Evolutionary conservation across 169 alveolate genomes (phyloP), one percentile per base, ranked within the genome.

Genomic region (Cryptosporidium felis): DNA sequence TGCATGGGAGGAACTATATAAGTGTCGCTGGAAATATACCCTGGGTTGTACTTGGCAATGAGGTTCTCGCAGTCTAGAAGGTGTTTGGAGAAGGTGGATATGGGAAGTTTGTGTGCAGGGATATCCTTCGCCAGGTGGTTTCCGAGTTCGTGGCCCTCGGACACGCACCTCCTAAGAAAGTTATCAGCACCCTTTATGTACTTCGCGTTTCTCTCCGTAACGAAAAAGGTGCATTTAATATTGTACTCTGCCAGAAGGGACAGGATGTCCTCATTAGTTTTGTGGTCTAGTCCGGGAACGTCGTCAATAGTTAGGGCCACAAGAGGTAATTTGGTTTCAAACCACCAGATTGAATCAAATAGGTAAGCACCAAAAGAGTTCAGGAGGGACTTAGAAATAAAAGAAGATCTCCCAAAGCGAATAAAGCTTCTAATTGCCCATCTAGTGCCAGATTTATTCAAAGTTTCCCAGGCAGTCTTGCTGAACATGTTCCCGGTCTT

Each of bases 61-160:
- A 81, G 38, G 23, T 56, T 30, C 30, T 81, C 89, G 16, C 89
- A 81, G 23, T 81, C 81, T n/a, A 81, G 16, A n/a, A 81, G 40
- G 40, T 62, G 81, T 38, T 56, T 42, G 40, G 80, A 40, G 36
- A 81, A 81, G 1, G 65, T 44, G 18, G 80, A 49, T 21, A 62
- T 56, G 10, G 80, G 45, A 8, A 60, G 66, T 36, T 60, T 56
- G 14, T 60, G 46, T 30, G 82, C 66, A 46, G 89, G 89, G 18
- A 62, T 36, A 56, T 81, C 89, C 10, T 81, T 42, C 16, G 81
- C 80, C 40, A 81, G 40, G 60, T 81, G 89, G 58, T 81, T 81
- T 10, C 82, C 89, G 28, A 81, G 62, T 45, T 81, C 89, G 38
- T 81, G 89, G 3, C 89, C 89, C 49, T 81, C 89, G n/a, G 42